A percentile compares a stretch with the other conserved stretches of the same genome.
Evolutionary conservation across 2,329 filamentous ascomycete species (phyloP).

Genomic region (Talaromyces pinophilus): DNA sequence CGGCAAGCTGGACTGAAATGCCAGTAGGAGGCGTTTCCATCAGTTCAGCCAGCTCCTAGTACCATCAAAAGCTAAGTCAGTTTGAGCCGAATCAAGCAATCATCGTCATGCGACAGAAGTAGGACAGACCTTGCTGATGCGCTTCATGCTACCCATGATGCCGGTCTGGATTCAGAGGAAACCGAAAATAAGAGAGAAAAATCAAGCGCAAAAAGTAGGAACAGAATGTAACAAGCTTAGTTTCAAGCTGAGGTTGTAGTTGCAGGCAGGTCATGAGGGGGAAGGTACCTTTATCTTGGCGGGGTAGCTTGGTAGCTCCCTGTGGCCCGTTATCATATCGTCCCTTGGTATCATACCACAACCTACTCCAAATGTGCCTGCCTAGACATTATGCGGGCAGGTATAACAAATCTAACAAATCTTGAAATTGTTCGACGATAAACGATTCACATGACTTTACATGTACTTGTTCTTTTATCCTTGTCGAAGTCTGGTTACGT

Average conservation of each 20-base stretch:
- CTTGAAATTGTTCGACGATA: neutral
- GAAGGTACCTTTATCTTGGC: slow-evolving; percentile 19
- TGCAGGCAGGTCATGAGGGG: slow-evolving; percentile 10
- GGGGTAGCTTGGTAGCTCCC: slow-evolving; percentile 14
- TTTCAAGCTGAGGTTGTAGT: neutral
- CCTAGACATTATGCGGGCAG: no score
- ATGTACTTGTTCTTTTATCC: neutral
- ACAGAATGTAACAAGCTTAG: neutral
- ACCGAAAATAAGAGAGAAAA: neutral
- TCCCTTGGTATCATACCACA: neutral
- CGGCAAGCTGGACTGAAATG: slow-evolving; percentile 57
- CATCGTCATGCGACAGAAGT: neutral
- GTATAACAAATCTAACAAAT: no score
- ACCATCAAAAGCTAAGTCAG: neutral
- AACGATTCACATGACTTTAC: neutral
- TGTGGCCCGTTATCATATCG: neutral
- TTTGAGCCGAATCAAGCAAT: neutral
- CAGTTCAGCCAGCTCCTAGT: slow-evolving; percentile 63
- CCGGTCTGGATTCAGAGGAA: neutral
- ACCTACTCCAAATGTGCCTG: no score
- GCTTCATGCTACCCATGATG: slow-evolving; percentile 48
- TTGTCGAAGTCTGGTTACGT: neutral
- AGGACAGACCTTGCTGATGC: slow-evolving; percentile 46
- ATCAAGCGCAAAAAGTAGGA: neutral
- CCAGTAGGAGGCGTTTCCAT: slow-evolving; percentile 57